Base-by-base conservation (phyloP, 371 early-diverging fungal genomes). In the Phascolomyces articulosus region DNA sequence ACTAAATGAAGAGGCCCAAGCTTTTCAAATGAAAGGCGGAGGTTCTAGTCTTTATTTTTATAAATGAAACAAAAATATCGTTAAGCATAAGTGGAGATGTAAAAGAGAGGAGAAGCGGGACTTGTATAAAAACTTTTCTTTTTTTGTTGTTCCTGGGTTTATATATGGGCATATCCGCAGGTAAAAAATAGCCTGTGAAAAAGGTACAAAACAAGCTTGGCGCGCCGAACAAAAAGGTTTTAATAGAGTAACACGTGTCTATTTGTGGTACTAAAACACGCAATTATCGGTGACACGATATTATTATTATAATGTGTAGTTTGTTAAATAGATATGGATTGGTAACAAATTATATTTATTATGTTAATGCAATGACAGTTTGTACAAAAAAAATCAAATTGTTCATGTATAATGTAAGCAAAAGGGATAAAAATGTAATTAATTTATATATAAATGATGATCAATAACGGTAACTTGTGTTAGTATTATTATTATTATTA, bases 341-440 rank as follows among this genome's bases (percentile, higher is more conserved):
- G 47, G 16, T 9, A 1, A n/a, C n/a, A n/a, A n/a, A n/a, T n/a
- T 24, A 49, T 24, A 7, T 51, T 24, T 28, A 3, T 47, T 20
- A 24, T 20, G 51, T 24, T 51, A 51, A 51, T 51, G 51, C 51
- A 51, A 51, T 51, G 51, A 51, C 23, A 49, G 51, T 20, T 49
- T 49, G 2, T 49, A 20, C 1, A 1, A n/a, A 20, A 13, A 47
- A 47, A n/a, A n/a, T n/a, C n/a, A n/a, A n/a, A n/a, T n/a, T n/a
- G n/a, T n/a, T n/a, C n/a, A n/a, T n/a, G n/a, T n/a, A n/a, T n/a
- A n/a, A n/a, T n/a, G 13, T 38, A 6, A 38, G 8, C 44, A 44
- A n/a, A 44, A 44, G 16, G 44, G n/a, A n/a, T n/a, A n/a, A n/a
- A n/a, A 44, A 44, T 38, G 6, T 20, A 24, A 24, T 7, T 3